phyloP scores from a whole-genome alignment of 2,329 filamentous ascomycete species.

The Ophiostoma fasciatum region DNA sequence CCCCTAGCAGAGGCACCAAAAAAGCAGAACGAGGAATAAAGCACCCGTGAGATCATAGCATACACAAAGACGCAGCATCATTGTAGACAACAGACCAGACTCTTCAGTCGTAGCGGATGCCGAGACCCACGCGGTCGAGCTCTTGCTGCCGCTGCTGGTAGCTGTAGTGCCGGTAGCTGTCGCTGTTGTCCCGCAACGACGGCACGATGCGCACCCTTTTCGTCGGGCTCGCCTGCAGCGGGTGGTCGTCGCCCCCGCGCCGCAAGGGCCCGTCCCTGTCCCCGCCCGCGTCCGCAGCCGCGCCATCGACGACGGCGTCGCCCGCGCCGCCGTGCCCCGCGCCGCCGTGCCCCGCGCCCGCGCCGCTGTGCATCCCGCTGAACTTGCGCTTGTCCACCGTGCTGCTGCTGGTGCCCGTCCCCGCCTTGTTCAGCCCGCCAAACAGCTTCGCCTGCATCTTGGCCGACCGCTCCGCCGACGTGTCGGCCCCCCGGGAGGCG shows the following conservation, averaged over 20 bases:
- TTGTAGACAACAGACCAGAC: not conserved
- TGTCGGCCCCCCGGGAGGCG: constrained; percentile 27
- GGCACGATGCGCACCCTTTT: constrained; percentile 35
- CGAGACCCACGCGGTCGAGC: constrained; percentile 29
- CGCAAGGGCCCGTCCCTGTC: no score
- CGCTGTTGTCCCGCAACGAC: constrained; percentile 21
- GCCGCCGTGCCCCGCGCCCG: constrained; percentile 5
- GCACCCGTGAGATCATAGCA: no score
- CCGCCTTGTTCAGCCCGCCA: constrained; percentile 27
- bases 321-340: constrained; percentile 18
- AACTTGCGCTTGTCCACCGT: constrained; percentile 36
- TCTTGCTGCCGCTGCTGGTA: constrained; percentile 4
- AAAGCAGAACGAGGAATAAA: no score
- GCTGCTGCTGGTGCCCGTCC: constrained; percentile 9
- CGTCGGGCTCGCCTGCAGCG: constrained; percentile 28
- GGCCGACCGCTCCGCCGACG: constrained; percentile 27
- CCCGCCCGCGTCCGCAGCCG: no score
- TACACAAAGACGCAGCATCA: not conserved
- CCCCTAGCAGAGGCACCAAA: no score
- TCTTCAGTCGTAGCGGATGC: constrained; percentile 32
- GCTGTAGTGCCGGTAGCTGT: constrained; percentile 9
- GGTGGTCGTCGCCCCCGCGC: constrained; percentile 20
- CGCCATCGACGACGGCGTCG: constrained; percentile 16
- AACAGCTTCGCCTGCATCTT: constrained; percentile 38
- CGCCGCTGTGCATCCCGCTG: constrained; percentile 15